Base-by-base conservation (phyloP, 2,329 filamentous ascomycete species). In the Stachybotrys chartarum region DNA sequence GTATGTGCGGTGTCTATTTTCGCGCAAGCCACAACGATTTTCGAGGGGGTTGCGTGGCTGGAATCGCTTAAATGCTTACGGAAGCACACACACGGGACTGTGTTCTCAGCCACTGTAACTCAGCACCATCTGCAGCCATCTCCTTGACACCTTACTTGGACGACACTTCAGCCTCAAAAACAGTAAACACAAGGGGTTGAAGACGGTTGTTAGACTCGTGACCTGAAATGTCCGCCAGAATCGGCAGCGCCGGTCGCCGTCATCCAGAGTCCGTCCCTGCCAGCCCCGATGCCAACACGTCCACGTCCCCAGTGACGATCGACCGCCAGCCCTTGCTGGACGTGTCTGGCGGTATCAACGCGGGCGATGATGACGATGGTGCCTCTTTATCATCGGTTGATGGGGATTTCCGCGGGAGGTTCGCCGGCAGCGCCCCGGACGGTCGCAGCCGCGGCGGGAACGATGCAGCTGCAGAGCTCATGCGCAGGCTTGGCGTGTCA, bases 401-500 rank as follows among this genome's bases (percentile, higher is more conserved):
- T 42, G 14, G 10, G 14, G 35, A 42, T 42, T 14, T 24, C 24
- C 24, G 24, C 4, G 24, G 24, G 24, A 24, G 24, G 4, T 24
- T 51, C 7, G 14, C 32, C 35, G 32, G 14, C 35, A 16, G 32
- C 12, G 50, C n/a, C n/a, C n/a, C 6, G 6, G 50, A 31, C 32
- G 3, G 18, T 5, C 32, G 35, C 35, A 11, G 18, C 16, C n/a
- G 32, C 18, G 32, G 35, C n/a, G 18, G 18, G 8, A 5, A 44
- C 32, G 50, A 52, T 44, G 50, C 50, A 7, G 35, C 50, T 8
- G 50, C 50, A 17, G 50, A 32, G 14, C 35, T 52, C n/a, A 52
- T 52, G 50, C 50, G 50, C 16, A 52, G 50, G 31, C 32, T 52
- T 17, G 50, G 50, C 50, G 50, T 52, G 50, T 52, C 50, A 3